phyloP scores from a whole-genome alignment of 2,329 filamentous ascomycete species.

The Paraphoma chrysanthemicola region DNA sequence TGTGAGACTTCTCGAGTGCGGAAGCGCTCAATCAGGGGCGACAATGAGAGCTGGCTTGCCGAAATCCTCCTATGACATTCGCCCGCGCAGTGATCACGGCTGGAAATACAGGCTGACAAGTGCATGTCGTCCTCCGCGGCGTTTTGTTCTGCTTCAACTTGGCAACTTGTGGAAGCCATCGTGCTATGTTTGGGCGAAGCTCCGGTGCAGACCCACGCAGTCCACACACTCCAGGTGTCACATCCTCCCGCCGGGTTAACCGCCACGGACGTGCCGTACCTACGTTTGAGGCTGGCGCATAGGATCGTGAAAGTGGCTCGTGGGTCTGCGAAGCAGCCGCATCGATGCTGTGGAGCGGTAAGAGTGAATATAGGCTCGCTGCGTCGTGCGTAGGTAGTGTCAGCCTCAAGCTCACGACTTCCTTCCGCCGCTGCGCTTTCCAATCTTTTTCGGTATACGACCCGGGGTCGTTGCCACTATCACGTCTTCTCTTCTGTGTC shows the following conservation, averaged over 20 bases:
- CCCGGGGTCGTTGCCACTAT: constrained; percentile 30
- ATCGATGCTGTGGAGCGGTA: constrained; percentile 33
- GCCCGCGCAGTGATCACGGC: constrained; percentile 23
- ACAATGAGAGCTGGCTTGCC: constrained; percentile 10
- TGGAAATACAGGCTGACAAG: constrained; percentile 24
- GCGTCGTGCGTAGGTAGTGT: constrained; percentile 26
- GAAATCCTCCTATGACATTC: constrained; percentile 17
- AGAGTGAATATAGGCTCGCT: constrained; percentile 43
- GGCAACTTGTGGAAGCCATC: constrained; percentile 28
- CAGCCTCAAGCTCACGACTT: constrained; percentile 28
- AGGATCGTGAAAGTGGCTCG: constrained; percentile 35
- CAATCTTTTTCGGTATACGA: constrained; percentile 16
- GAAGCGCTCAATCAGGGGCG: constrained; percentile 8
- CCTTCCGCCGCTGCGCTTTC: constrained; percentile 22
- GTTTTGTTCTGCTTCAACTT: constrained; percentile 19
- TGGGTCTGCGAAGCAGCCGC: constrained; percentile 27
- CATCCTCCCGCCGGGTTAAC: constrained; percentile 34
- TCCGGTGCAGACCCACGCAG: constrained; percentile 37
- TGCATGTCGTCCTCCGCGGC: constrained; percentile 20
- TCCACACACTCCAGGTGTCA: constrained; percentile 43
- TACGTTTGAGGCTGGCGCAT: constrained; percentile 47
- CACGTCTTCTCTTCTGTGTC: constrained; percentile 17
- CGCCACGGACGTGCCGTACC: constrained; percentile 37
- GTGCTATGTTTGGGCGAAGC: constrained; percentile 32
- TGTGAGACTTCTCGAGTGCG: constrained; percentile 19